Evolutionary conservation across 805 yeast genomes (phyloP), one percentile per base, ranked within the genome.

Genomic region (Yarrowia deformans): DNA sequence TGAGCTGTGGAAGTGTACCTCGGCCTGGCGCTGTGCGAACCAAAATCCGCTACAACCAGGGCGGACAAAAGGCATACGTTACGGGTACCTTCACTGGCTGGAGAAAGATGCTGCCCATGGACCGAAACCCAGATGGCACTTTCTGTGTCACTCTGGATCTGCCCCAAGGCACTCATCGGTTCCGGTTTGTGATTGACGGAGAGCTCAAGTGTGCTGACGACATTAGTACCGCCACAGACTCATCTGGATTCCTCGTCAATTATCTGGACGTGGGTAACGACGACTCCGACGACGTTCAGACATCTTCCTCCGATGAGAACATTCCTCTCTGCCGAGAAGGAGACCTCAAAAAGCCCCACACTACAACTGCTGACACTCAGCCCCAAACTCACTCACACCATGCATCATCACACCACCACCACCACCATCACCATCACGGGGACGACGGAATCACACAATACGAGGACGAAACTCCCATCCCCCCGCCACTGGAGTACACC

Each of bases 1-100:
- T 39, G 60, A 39, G 67, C 46, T 34, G 52, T 34, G 14, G 14
- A 52, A 60, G 52, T 13, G 48, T 29, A 3, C 46, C 56, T 23
- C 35, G 68, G 37, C 48, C 68, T 13, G 56, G 56, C 8, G 23
- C 56, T 18, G 45, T 39, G n/a, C 37, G 56, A 23, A 73, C 76
- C 10, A 70, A 71, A n/a, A 71, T 75, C 42, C 72, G 73, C 70
- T 93, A 98, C 98, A 88, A 87, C 16, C 97, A 93, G 78, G 97
- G 97, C 19, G 98, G 98, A 70, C 85, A 86, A 55, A 90, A 90
- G 74, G 97, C 93, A 1, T 93, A 90, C 77, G 97, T 93, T 16
- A 93, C 97, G 45, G 98, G 98, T 67, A 90, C 97, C 0, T 93
- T 93, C 79, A 93, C 98, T 0, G 97, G 97, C 3, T 93, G 98